Base-by-base conservation (phyloP, 805 yeast genomes). In the Metschnikowia henanensis region DNA sequence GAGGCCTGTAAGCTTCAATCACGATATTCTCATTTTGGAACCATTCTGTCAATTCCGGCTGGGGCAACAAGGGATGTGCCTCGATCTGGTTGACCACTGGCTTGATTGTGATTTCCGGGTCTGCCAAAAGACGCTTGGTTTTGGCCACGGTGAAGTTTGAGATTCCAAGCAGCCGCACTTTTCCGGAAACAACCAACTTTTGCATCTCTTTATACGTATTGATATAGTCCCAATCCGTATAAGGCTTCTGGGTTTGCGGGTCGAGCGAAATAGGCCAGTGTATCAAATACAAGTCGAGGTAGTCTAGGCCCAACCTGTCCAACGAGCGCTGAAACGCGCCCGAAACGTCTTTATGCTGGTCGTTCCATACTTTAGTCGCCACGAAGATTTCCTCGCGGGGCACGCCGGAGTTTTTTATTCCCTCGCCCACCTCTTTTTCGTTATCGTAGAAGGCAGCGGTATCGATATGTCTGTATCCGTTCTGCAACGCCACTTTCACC, bases 381-480 rank as follows among this genome's bases (percentile, higher is more conserved):
- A 52, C 46, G 29, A 41, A 52, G 35, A 52, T 41, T 31, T 50
- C 50, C 35, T 45, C 46, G 12, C 56, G 31, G 12, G 48, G 41
- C 17, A 51, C 37, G 4, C 51, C 52, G 19, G 50, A 38, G 9
- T 28, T 34, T 30, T 32, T 38, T 46, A 83, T 76, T 4, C 83
- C 92, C 41, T 72, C 69, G 28, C 95, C 90, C 13, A 84, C 83
- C 51, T 76, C 81, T 15, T 62, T 70, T 61, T 87, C 95, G 57
- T 83, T 83, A 2, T 76, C 77, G 65, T 86, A 87, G 37, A 73
- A 72, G 30, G 80, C 78, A 21, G 95, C 94, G 17, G 88, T 79
- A 62, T 87, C 95, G 51, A 87, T 82, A 61, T 87, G 95, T 51
- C 79, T 75, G 68, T 84, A 84, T 23, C 91, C 92, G 37, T 72